Evolutionary conservation across 2,329 filamentous ascomycete species (phyloP).

Genomic region (Colletotrichum gigasporum): DNA sequence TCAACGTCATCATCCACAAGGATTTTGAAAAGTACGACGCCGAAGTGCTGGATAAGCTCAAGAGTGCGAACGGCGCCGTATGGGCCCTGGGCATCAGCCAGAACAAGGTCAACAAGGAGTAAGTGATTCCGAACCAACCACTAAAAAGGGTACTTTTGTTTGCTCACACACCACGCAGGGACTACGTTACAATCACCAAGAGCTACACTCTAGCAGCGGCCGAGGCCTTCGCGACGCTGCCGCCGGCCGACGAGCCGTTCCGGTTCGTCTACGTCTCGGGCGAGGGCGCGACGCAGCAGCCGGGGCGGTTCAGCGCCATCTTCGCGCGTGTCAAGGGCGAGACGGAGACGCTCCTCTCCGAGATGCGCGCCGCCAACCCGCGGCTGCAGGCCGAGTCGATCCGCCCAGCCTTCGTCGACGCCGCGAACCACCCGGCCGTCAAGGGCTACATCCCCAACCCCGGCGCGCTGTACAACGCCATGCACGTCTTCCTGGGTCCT

Average conservation of each 20-base stretch:
- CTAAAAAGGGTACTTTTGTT: neutral
- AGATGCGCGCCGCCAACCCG: slow-evolving; percentile 54
- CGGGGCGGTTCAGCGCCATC: slow-evolving; percentile 62
- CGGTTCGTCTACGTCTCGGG: slow-evolving; percentile 79
- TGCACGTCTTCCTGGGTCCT: slow-evolving; percentile 36
- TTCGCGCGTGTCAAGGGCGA: slow-evolving; percentile 75
- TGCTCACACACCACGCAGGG: slow-evolving; percentile 40
- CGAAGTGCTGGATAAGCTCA: slow-evolving; percentile 65
- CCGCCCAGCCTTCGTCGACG: slow-evolving; percentile 69
- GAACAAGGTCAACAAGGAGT: slow-evolving; percentile 67
- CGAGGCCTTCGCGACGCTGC: slow-evolving; percentile 63
- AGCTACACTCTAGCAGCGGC: slow-evolving; percentile 73
- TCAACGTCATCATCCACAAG: slow-evolving; percentile 73
- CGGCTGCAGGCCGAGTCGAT: slow-evolving; percentile 64
- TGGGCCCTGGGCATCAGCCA: slow-evolving; percentile 78
- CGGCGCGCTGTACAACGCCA: slow-evolving; percentile 30
- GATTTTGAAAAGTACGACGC: slow-evolving; percentile 72
- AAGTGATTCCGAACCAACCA: slow-evolving; percentile 38
- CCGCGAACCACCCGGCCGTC: slow-evolving; percentile 49
- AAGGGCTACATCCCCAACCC: slow-evolving; percentile 50
- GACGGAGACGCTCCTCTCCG: slow-evolving; percentile 67
- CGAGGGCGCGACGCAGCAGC: slow-evolving; percentile 65
- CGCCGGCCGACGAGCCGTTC: slow-evolving; percentile 59
- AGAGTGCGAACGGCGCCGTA: slow-evolving; percentile 73
- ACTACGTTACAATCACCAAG: slow-evolving; percentile 75